phyloP scores from a whole-genome alignment of 2,329 filamentous ascomycete genomes.

The Colletotrichum sp. region DNA sequence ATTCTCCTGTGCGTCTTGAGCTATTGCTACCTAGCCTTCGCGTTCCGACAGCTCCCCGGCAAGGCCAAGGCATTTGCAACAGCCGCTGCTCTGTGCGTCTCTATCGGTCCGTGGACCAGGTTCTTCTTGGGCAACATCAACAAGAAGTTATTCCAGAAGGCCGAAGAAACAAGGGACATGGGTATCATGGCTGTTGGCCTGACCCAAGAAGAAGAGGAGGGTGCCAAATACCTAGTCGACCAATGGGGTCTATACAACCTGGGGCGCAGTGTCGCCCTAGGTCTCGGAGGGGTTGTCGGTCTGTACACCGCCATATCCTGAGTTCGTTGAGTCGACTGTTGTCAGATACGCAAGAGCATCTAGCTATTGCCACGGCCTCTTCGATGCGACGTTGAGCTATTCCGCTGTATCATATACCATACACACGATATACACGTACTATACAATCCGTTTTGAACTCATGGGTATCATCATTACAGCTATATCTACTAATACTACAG shows the following conservation, averaged over 20 bases:
- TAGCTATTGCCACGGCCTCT: rapidly evolving
- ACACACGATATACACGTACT: background rate
- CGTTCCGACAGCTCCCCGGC: slow-evolving; percentile 22
- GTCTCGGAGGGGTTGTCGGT: slow-evolving; percentile 30
- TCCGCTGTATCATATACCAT: background rate
- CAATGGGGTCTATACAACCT: slow-evolving; percentile 61
- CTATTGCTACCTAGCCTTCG: slow-evolving; percentile 52
- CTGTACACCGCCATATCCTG: slow-evolving; percentile 28
- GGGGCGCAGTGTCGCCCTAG: slow-evolving; percentile 38
- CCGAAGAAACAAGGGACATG: slow-evolving; percentile 38
- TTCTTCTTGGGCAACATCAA: slow-evolving; percentile 53
- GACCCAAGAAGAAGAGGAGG: slow-evolving; percentile 44
- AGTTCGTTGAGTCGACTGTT: background rate
- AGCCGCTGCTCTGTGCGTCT: slow-evolving; percentile 49
- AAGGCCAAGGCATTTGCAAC: slow-evolving; percentile 48
- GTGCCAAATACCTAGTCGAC: slow-evolving; percentile 57
- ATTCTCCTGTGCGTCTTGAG: slow-evolving; percentile 43
- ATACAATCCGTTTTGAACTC: background rate
- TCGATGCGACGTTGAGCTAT: background rate
- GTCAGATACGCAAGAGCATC: background rate
- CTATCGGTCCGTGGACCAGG: slow-evolving; percentile 58
- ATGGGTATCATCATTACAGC: slow-evolving; percentile 19
- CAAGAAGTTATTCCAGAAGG: slow-evolving; percentile 49
- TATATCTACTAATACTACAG: slow-evolving; percentile 17
- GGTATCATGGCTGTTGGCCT: slow-evolving; percentile 41